Percentiles rank a stretch among this genome's conserved stretches.
These are phyloP conservation scores for Cyathus striatus DNA, from an alignment of 768 basidiomycete species.

Conservation along the genomic window DNA sequence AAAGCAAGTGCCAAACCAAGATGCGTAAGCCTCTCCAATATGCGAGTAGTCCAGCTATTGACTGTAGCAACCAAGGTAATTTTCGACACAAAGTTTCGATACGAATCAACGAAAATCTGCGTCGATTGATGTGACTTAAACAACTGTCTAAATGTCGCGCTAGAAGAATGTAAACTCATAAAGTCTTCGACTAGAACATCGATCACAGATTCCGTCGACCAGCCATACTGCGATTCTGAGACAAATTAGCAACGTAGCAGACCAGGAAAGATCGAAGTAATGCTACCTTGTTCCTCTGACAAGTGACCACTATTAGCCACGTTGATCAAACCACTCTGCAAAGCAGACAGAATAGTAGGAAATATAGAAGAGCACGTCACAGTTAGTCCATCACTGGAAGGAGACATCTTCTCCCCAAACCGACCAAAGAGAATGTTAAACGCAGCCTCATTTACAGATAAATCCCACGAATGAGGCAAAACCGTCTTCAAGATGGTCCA, in stretches of 20 bases:
- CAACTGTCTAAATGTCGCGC: conserved; percentile 60
- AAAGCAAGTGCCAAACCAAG: conserved; percentile 64
- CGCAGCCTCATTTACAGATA: conserved; percentile 57
- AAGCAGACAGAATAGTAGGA: conserved; percentile 63
- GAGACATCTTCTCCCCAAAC: conserved; percentile 1
- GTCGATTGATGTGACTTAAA: conserved; percentile 72
- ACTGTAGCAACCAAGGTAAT: conserved; percentile 30
- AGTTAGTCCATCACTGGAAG: conserved; percentile 13
- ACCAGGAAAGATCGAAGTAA: conserved; percentile 8
- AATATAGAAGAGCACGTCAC: conserved; percentile 67
- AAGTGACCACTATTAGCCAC: conserved; percentile 31
- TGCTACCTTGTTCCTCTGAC: conserved; percentile 22
- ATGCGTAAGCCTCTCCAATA: conserved; percentile 68
- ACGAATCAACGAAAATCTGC: conserved; percentile 61
- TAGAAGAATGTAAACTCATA: conserved; percentile 62
- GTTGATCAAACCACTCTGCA: conserved; percentile 49
- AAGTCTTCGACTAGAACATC: conserved; percentile 66
- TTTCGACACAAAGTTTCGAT: conserved; percentile 47
- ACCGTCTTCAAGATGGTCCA: conserved; percentile 73
- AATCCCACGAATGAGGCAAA: conserved; percentile 67
- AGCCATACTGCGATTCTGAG: conserved; percentile 15
- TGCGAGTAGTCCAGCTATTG: conserved; percentile 40
- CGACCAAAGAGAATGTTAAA: conserved; percentile 67
- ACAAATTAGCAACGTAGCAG: conserved; percentile 5
- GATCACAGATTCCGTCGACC: conserved; percentile 33